Evolutionary conservation across 345 rosid genomes (phyloP).

Genomic region (Punica granatum): DNA sequence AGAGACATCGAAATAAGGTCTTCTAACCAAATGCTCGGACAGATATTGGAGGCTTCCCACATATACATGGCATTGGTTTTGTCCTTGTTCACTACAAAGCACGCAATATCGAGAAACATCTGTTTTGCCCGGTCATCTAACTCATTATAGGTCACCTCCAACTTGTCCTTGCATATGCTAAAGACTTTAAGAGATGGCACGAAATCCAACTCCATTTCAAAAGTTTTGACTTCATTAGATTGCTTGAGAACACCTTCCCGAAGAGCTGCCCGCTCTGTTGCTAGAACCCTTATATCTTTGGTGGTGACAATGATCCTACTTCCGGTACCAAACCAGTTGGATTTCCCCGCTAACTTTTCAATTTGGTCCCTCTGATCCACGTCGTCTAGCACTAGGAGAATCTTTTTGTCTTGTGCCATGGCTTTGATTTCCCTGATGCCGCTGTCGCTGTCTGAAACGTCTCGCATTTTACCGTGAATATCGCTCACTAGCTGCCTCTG

Average conservation of each 20-base stretch:
- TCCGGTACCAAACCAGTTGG: not conserved
- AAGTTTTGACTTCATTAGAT: not conserved
- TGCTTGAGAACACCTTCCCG: not conserved
- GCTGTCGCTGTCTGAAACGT: not conserved
- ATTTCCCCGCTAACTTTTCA: not conserved
- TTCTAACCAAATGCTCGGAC: not conserved
- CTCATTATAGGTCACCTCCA: not conserved
- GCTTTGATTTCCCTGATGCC: not conserved
- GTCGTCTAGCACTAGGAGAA: conserved; percentile 1
- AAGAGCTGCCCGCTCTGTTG: not conserved
- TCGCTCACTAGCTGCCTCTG: conserved; percentile 14
- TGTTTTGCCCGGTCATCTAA: not conserved
- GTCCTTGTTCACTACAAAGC: not conserved
- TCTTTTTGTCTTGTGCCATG: not conserved
- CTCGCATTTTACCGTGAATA: conserved; percentile 9
- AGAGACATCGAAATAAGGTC: not conserved
- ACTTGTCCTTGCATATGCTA: not conserved
- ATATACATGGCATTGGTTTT: not conserved
- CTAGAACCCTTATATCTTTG: not conserved
- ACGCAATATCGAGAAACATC: conserved; percentile 3
- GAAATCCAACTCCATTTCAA: not conserved
- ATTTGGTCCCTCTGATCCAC: not conserved
- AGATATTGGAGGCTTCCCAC: not conserved
- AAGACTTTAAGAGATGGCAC: not conserved
- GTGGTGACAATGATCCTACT: not conserved